phyloP scores from a whole-genome alignment of 192 early-diverging fungal genomes.

The Hyaloraphidium curvatum region DNA sequence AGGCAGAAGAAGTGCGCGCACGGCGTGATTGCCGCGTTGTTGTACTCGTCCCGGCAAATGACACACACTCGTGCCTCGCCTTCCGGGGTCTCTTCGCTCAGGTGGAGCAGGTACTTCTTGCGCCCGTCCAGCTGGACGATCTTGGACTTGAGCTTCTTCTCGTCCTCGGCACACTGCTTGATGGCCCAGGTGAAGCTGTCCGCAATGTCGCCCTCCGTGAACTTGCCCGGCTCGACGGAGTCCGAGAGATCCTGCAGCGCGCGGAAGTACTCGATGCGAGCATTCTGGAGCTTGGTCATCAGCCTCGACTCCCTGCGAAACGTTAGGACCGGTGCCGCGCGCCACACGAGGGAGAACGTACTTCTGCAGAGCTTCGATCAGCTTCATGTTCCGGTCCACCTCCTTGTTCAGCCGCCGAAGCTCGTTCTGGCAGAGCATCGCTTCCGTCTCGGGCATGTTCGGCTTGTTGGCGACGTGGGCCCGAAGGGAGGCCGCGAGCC shows the following conservation, averaged over 20 bases:
- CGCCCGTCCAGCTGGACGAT: conserved; percentile 2
- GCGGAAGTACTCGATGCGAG: conserved; percentile 21
- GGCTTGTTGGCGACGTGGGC: no score
- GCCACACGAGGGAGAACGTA: no score
- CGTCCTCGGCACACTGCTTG: no score
- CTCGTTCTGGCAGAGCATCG: no score
- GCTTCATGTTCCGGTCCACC: no score
- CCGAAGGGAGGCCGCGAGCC: no score
- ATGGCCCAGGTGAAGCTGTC: background rate
- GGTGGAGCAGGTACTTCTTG: conserved; percentile 13
- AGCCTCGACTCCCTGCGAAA: conserved; percentile 7
- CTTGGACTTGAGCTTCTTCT: background rate
- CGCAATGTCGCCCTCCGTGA: conserved; percentile 2
- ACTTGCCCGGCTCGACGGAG: conserved; percentile 11
- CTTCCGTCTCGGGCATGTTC: no score
- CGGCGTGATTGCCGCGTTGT: conserved; percentile 11
- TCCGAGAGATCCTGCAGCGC: conserved; percentile 20
- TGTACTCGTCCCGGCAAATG: conserved; percentile 14
- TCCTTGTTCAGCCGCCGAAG: no score
- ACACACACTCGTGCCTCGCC: conserved; percentile 11
- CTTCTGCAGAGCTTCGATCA: no score
- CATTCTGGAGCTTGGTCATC: conserved; percentile 6
- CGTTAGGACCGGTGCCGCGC: no score
- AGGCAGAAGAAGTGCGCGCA: conserved; percentile 19
- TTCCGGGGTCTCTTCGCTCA: background rate